Base-by-base conservation (phyloP, 2,329 filamentous ascomycete genomes). In the Diaporthe citrichinensis region DNA sequence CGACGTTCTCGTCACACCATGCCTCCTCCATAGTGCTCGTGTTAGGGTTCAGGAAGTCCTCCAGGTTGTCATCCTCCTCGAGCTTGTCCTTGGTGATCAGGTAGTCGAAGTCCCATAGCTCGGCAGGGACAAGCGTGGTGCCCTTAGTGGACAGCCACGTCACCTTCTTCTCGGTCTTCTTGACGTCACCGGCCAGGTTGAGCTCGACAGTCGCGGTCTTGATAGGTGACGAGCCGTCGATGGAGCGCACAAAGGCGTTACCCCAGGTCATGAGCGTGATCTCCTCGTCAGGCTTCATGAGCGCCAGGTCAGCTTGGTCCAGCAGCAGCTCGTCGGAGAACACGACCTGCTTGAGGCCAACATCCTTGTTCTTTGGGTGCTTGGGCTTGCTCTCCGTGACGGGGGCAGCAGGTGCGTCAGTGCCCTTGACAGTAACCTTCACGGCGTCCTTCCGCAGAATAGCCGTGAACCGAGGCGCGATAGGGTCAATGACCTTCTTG, bases 211-310 rank as follows among this genome's bases (percentile, higher is more conserved):
- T 93, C 53, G 98, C 88, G 49, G 86, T 87, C 17, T 92, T 93
- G 80, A 98, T 92, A 65, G 90, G 87, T 71, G 88, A 88, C 25
- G 85, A 84, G 41, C 86, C 84, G 65, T 90, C 87, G 77, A 95
- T 91, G 76, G 92, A 91, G 73, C 92, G 91, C 34, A 97, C 94
- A 78, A 95, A 91, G 17, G 94, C 95, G 81, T 98, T 97, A 80
- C 96, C 97, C 96, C 96, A 98, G 84, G 94, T 94, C 96, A 98
- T 98, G 57, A 98, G 89, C 0, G 96, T 98, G 80, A 98, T 94
- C 84, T 98, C 96, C 87, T 98, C 96, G 81, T 93, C 92, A 76
- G 93, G 89, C 80, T 92, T 93, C 86, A 98, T 97, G 36, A 90
- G 90, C 83, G 93, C 93, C 77, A 93, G 95, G 80, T 98, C 96